phyloP scores from a whole-genome alignment of 108 stramenopile genomes.

The Nitzschia putrida region DNA sequence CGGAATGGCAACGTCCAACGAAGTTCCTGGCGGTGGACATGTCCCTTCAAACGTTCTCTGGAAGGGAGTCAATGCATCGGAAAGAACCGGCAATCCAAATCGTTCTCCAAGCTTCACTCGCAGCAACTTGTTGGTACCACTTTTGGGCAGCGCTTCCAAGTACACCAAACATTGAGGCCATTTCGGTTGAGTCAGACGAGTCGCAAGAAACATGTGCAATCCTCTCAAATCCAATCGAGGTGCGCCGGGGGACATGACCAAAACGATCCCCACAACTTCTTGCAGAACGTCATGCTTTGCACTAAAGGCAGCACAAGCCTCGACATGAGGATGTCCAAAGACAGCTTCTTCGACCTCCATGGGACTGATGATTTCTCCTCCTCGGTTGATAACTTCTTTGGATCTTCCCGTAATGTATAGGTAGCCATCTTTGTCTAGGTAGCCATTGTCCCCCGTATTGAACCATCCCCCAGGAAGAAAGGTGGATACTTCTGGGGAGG shows the following conservation, averaged over 20 bases:
- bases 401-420: slow-evolving; percentile 72
- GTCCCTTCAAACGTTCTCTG: neutral
- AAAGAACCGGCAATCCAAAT: neutral
- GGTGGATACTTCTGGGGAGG: slow-evolving; percentile 5
- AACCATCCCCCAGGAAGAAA: slow-evolving; percentile 72
- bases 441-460: slow-evolving; percentile 79
- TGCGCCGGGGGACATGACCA: slow-evolving; percentile 33
- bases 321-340: slow-evolving; percentile 43
- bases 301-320: slow-evolving; percentile 48
- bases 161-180: slow-evolving; percentile 58
- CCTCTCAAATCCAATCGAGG: slow-evolving; percentile 39
- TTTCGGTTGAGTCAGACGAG: slow-evolving; percentile 37
- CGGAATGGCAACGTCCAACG: neutral
- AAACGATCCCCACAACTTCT: slow-evolving; percentile 59
- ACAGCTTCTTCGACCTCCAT: slow-evolving; percentile 79
- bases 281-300: slow-evolving; percentile 52
- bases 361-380: slow-evolving; percentile 79
- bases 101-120: neutral
- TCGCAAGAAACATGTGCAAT: slow-evolving; percentile 44
- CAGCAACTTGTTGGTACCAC: neutral
- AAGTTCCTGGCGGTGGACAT: neutral
- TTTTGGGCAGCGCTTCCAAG: slow-evolving; percentile 41
- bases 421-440: slow-evolving; percentile 69
- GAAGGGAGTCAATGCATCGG: neutral
- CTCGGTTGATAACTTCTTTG: slow-evolving; percentile 89